phyloP scores from a whole-genome alignment of 257 asterid species.

The Solanum dulcamara region DNA sequence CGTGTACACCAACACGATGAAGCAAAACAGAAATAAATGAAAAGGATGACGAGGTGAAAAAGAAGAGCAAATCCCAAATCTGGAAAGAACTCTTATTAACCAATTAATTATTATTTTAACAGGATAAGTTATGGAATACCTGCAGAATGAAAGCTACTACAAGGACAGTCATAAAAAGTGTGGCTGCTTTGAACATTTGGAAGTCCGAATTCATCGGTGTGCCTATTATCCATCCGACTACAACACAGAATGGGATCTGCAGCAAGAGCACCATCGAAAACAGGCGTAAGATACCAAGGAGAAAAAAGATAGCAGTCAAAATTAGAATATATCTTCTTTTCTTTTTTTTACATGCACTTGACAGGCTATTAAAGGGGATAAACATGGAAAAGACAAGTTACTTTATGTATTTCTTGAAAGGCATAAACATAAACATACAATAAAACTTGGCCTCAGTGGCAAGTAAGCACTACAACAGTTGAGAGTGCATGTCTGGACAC shows the following conservation, averaged over 20 bases:
- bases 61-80: not conserved
- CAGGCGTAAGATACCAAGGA: not conserved
- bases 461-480: not conserved
- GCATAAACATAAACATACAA: not conserved
- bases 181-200: constrained; percentile 65
- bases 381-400: not conserved
- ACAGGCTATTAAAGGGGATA: not conserved
- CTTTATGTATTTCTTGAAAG: not conserved
- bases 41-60: not conserved
- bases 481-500: not conserved
- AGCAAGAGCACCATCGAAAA: not conserved
- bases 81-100: not conserved
- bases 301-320: not conserved
- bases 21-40: not conserved
- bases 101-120: not conserved
- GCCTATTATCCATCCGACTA: constrained; percentile 71
- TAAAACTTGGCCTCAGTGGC: not conserved
- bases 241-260: constrained; percentile 68
- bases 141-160: constrained; percentile 75
- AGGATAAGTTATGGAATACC: not conserved
- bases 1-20: not conserved
- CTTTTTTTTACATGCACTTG: not conserved
- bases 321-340: not conserved
- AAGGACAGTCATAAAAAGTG: constrained; percentile 70
- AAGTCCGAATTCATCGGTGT: constrained; percentile 63